Percentiles rank a stretch among this genome's conserved stretches.
Evolutionary conservation across 139 green algal genomes (phyloP).

Genomic region (Auxenochlorella pyrenoidosa): DNA sequence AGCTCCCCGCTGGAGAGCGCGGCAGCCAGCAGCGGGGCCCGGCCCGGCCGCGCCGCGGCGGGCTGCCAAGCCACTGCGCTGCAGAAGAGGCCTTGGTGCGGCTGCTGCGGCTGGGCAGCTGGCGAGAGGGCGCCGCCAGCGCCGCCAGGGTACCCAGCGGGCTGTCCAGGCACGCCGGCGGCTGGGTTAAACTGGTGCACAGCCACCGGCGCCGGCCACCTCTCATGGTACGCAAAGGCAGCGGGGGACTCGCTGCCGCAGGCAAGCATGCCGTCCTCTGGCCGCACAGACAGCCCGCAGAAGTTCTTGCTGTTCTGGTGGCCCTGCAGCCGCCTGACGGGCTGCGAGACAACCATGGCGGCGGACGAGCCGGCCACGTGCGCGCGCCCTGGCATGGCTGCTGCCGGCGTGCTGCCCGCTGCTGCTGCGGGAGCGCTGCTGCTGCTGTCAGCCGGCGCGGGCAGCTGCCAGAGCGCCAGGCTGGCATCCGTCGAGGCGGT

Average conservation of each 20-base stretch:
- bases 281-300: constrained; percentile 80
- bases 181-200: neutral
- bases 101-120: neutral
- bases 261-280: constrained; percentile 75
- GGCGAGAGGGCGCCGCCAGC: neutral
- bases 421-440: neutral
- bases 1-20: constrained; percentile 48
- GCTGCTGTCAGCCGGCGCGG: neutral
- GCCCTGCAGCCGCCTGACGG: constrained; percentile 57
- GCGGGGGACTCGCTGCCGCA: constrained; percentile 74
- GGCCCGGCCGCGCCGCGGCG: neutral
- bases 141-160: too few relatives aligned
- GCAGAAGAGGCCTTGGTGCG: constrained; percentile 35
- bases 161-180: neutral
- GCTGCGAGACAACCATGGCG: neutral
- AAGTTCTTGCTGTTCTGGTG: constrained; percentile 94
- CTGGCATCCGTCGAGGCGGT: constrained; percentile 86
- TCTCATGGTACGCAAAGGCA: constrained; percentile 43
- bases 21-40: constrained; percentile 42
- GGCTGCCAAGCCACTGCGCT: constrained; percentile 56
- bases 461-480: constrained; percentile 73
- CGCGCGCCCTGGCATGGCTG: neutral
- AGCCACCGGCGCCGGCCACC: constrained; percentile 37
- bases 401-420: neutral
- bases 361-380: constrained; percentile 8